Base-by-base conservation (phyloP, 2,329 filamentous ascomycete genomes). In the Aspergillus glaucus region DNA sequence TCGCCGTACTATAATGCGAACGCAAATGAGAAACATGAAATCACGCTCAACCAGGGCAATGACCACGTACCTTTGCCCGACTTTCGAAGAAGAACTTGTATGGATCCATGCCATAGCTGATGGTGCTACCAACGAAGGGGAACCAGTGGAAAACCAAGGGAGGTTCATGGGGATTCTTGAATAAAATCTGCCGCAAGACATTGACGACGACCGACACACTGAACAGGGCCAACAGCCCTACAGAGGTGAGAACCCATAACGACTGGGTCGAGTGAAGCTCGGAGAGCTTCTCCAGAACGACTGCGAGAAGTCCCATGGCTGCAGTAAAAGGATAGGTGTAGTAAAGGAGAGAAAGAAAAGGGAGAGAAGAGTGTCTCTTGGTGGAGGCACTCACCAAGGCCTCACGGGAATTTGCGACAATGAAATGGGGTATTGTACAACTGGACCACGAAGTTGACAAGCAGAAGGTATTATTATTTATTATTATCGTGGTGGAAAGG, bases 91-190 rank as follows among this genome's bases (percentile, higher is more conserved):
- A 84, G 70, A 85, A 84, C 50, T 75, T 76, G 68, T 78, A 83
- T 1, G 82, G 62, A 64, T 97, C 89, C 72, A 96, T 96, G 69
- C 92, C 92, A 73, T 97, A 98, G 41, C 82, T 87, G 61, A 97
- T 77, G 51, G 93, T 96, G 75, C 86, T 96, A 55, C 92, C 92
- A 62, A 98, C 79, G 58, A 95, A 72, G 50, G 81, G 81, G 28
- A 85, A 70, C 76, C 74, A 80, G 68, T 84, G 81, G 68, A 84
- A 84, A 44, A 84, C 81, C 26, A 84, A 60, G 0, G 81, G 81
- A 26, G 87, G 87, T 67, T 90, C 86, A 66, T 90, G 87, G 45
- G 86, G 81, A 60, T 90, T 92, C 73, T 82, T 87, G 75, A 89
- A 82, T 53, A 96, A 74, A 49, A 94, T 60, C 72, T 97, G 92